A percentile compares a stretch with the other conserved stretches of the same genome.
Evolutionary conservation across 2,329 filamentous ascomycete genomes (phyloP).

Genomic region (Ascochyta pisi): DNA sequence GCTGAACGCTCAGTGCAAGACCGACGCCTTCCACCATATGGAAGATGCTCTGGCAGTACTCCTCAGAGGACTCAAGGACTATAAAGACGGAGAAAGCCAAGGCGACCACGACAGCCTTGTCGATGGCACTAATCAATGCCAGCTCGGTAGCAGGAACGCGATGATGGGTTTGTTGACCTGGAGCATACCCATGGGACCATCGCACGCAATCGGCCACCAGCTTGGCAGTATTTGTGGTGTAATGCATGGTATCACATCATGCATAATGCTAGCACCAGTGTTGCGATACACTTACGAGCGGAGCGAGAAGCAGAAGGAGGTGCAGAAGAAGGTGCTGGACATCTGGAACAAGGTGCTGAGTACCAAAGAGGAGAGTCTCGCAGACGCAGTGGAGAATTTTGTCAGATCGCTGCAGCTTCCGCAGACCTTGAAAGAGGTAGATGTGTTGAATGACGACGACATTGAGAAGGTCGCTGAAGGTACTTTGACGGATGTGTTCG

Average conservation of each 20-base stretch:
- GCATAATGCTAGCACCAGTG: slow-evolving; percentile 31
- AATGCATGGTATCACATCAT: slow-evolving; percentile 33
- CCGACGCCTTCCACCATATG: slow-evolving; percentile 25
- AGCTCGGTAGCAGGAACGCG: slow-evolving; percentile 29
- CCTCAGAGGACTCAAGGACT: slow-evolving; percentile 27
- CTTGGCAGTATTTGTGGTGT: slow-evolving; percentile 28
- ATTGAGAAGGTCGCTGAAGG: slow-evolving; percentile 31
- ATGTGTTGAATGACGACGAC: slow-evolving; percentile 23
- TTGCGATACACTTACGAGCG: slow-evolving; percentile 23
- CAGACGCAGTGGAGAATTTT: slow-evolving; percentile 31
- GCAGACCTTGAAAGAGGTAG: slow-evolving; percentile 26
- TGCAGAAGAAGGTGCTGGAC: slow-evolving; percentile 22
- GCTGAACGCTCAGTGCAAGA: slow-evolving; percentile 21
- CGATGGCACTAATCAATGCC: slow-evolving; percentile 28
- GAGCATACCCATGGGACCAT: slow-evolving; percentile 28
- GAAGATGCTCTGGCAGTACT: slow-evolving; percentile 31
- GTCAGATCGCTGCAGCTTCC: slow-evolving; percentile 27
- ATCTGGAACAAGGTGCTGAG: slow-evolving; percentile 29
- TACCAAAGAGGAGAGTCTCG: slow-evolving; percentile 25
- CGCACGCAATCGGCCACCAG: slow-evolving; percentile 34
- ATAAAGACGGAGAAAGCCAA: slow-evolving; percentile 25
- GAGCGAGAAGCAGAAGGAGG: slow-evolving; percentile 18
- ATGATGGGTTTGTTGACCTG: slow-evolving; percentile 30
- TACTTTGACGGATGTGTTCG: slow-evolving; percentile 32
- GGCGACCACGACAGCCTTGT: slow-evolving; percentile 19